Base-by-base conservation (phyloP, 1,284 basidiomycete genomes). In the Thelephora terrestris region DNA sequence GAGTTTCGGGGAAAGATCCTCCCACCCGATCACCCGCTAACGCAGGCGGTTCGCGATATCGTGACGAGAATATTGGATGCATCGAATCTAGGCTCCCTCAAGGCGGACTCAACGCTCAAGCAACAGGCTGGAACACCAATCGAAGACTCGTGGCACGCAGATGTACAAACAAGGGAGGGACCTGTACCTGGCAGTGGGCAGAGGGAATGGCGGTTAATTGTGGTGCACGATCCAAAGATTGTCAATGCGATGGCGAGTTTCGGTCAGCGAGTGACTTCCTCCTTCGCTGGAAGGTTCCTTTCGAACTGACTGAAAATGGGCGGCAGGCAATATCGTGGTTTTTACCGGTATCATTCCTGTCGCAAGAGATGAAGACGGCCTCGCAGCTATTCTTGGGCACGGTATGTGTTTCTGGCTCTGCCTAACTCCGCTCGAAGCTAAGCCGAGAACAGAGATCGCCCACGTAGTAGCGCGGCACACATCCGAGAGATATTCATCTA, bases 301-400 rank as follows among this genome's bases (percentile, higher is more conserved):
- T 21, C n/a, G 21, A 7, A 29, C 9, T 42, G 10, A 21, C 17
- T 36, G 46, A 42, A 3, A 27, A 42, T 38, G 45, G 27, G 47
- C 39, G 2, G 35, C 52, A 73, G 81, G 83, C 4, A 80, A 79
- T 55, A 85, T 96, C 53, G 79, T 94, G 46, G 88, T 97, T 2
- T 96, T 91, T 57, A 91, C 88, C 0, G 93, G 93, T 0, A 91
- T 97, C 45, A 64, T 97, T 7, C 91, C 89, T 0, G 69, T 94
- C 5, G 84, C 81, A 44, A 70, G 70, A 52, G 82, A 91, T 53
- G 86, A 92, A 54, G 76, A 86, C 53, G 92, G 91, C 0, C 67
- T 98, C 0, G 91, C 94, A 1, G 85, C 86, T 6, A 84, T 97
- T 1, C 67, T 97, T 2, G 81, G 89, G 1, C 93, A 97, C 64